Percentiles rank a stretch among this genome's conserved stretches.
phyloP scores from a whole-genome alignment of 192 early-diverging fungal species.

The Helicostylum pulchrum region DNA sequence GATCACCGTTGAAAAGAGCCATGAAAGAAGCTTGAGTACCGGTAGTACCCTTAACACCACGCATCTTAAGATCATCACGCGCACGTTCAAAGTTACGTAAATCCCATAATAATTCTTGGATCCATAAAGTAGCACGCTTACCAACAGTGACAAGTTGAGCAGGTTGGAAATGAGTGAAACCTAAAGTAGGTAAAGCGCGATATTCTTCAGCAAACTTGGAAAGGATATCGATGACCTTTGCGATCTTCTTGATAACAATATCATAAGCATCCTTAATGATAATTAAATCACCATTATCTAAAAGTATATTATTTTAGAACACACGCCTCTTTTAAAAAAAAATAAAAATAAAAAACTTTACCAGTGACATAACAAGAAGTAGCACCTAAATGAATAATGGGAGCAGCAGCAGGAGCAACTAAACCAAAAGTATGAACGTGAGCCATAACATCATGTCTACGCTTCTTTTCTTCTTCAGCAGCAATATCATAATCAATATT shows the following conservation, averaged over 20 bases:
- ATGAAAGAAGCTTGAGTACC: slow-evolving; percentile 98
- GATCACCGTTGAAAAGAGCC: slow-evolving; percentile 90
- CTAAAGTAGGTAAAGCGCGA: slow-evolving; percentile 87
- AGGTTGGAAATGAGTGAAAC: slow-evolving; percentile 99
- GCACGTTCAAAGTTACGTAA: slow-evolving; percentile 89
- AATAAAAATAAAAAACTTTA: slow-evolving; percentile 17
- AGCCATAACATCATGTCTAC: slow-evolving; percentile 99
- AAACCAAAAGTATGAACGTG: slow-evolving; percentile 96
- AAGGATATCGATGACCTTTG: slow-evolving; percentile 75
- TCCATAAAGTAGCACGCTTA: slow-evolving; percentile 94
- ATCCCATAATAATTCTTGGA: slow-evolving; percentile 96
- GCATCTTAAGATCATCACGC: slow-evolving; percentile 84
- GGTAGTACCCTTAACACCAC: slow-evolving; percentile 98
- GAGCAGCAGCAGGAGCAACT: slow-evolving; percentile 80
- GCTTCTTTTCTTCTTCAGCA: slow-evolving; percentile 85
- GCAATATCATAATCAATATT: slow-evolving; percentile 92
- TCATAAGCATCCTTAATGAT: slow-evolving; percentile 94
- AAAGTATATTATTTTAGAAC: not conserved
- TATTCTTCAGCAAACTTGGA: slow-evolving; percentile 75
- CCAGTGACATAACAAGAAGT: slow-evolving; percentile 97
- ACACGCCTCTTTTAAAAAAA: not conserved
- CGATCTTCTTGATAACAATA: slow-evolving; percentile 87
- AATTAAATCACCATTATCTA: slow-evolving; percentile 97
- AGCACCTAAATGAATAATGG: slow-evolving; percentile 96
- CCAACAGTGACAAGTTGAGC: slow-evolving; percentile 98